Evolutionary conservation across 139 green algal genomes (phyloP), one percentile per base, ranked within the genome.

Genomic region (Chlorella vulgaris): DNA sequence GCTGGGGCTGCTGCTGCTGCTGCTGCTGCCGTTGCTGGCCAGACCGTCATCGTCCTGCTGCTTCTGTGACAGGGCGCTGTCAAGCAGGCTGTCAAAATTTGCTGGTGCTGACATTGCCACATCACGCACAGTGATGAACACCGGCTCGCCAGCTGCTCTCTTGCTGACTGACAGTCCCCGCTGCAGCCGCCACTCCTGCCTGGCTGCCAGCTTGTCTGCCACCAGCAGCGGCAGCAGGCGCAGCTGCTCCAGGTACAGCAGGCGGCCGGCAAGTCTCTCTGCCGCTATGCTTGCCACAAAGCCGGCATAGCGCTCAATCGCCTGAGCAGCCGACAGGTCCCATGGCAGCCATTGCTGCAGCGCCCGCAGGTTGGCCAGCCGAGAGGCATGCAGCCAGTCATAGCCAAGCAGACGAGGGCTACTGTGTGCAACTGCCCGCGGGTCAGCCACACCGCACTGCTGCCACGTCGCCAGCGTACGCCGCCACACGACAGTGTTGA

Each of bases 301-400:
- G 4, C 31, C 0, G 4, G 70, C 21, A 47, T 28, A 47, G 10
- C 36, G 31, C 50, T 78, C 29, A 19, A 65, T 42, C 7, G 43
- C 70, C 21, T 42, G 29, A 15, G 47, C 47, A 4, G 70, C 21
- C 3, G 70, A 47, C 0, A 43, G 70, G 22, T 33, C 28, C 31
- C 55, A 43, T 2, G 33, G 70, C 70, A 78, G 47, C 21, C n/a
- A 42, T 10, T 47, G 70, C 70, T 78, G 50, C 33, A 78, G 50
- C 50, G 70, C 70, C 70, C 35, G 29, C 70, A 61, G 70, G 33
- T 67, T 78, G 50, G 35, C 50, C n/a, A n/a, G n/a, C n/a, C n/a
- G n/a, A n/a, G n/a, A n/a, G n/a, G n/a, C n/a, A n/a, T n/a, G n/a
- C n/a, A n/a, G n/a, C n/a, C n/a, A n/a, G n/a, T n/a, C n/a, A n/a